A percentile compares a stretch with the other conserved stretches of the same genome.
These are phyloP conservation scores for Poa annua DNA, from an alignment of 176 grass and related monocot species.

Conservation along the genomic window DNA sequence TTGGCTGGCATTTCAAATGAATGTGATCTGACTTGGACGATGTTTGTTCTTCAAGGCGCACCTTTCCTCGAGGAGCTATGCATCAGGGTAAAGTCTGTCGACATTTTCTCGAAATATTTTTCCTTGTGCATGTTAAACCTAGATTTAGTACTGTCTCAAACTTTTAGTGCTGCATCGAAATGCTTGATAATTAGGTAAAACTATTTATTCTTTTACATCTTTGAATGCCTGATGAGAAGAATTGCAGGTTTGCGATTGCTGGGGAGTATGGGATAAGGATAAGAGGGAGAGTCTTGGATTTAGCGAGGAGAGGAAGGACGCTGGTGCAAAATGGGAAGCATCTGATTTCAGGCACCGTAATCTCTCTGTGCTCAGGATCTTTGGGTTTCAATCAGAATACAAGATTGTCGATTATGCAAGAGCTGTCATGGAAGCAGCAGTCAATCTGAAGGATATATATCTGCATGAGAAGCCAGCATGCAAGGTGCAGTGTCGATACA, in stretches of 20 bases:
- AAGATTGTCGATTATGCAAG: background rate
- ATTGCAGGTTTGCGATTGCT: background rate
- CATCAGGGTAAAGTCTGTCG: background rate
- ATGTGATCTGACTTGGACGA: too few relatives aligned
- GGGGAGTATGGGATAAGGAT: background rate
- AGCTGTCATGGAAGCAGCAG: background rate
- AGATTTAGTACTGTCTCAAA: background rate
- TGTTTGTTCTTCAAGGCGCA: too few relatives aligned
- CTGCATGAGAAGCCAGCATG: background rate
- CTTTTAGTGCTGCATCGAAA: background rate
- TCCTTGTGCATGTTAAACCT: too few relatives aligned
- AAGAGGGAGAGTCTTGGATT: background rate
- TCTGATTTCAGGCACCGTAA: slow-evolving; percentile 1
- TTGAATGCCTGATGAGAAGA: background rate
- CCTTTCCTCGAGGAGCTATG: slow-evolving; percentile 14
- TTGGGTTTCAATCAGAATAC: background rate
- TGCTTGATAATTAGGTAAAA: background rate
- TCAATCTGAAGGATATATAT: background rate
- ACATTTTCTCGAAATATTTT: background rate
- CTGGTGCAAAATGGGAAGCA: background rate
- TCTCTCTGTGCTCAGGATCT: slow-evolving; percentile 1
- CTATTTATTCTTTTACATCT: background rate
- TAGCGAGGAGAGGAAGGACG: background rate
- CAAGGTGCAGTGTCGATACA: background rate
- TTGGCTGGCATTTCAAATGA: background rate